These are phyloP conservation scores for Cryptococcus depauperatus DNA, from an alignment of 1,284 basidiomycete species.

Conservation along the genomic window DNA sequence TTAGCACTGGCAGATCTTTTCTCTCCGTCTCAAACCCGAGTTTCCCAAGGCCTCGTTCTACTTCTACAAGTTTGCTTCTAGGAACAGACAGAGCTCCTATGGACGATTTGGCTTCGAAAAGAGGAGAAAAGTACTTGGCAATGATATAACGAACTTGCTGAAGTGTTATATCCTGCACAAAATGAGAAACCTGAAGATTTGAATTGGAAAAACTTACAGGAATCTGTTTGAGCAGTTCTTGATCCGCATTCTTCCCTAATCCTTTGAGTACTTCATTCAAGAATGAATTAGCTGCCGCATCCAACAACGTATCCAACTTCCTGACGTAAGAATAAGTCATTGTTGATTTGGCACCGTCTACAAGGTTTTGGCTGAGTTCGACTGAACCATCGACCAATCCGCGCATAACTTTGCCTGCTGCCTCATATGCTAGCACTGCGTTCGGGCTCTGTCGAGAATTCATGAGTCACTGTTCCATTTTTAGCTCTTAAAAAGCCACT, in stretches of 20 bases:
- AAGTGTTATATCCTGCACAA: too few relatives aligned
- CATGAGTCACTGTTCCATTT: not conserved
- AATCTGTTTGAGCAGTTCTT: slow-evolving; percentile 67
- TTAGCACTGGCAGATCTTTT: slow-evolving; percentile 47
- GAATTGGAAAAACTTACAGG: slow-evolving; percentile 27
- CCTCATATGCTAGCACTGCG: slow-evolving; percentile 70
- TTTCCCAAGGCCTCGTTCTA: slow-evolving; percentile 56
- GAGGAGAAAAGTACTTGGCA: slow-evolving; percentile 68
- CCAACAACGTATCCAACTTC: slow-evolving; percentile 70
- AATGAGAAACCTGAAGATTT: too few relatives aligned
- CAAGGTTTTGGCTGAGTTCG: slow-evolving; percentile 66
- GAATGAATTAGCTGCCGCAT: slow-evolving; percentile 73
- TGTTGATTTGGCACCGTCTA: slow-evolving; percentile 87
- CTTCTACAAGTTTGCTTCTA: slow-evolving; percentile 68
- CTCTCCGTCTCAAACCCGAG: slow-evolving; percentile 73
- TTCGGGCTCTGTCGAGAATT: slow-evolving; percentile 65
- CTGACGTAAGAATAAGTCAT: slow-evolving; percentile 78
- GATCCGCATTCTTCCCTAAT: slow-evolving; percentile 62
- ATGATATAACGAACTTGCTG: slow-evolving; percentile 65
- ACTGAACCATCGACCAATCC: slow-evolving; percentile 69
- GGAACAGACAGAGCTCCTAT: slow-evolving; percentile 76
- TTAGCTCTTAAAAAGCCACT: too few relatives aligned
- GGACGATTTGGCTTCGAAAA: slow-evolving; percentile 72
- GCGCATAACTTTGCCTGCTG: slow-evolving; percentile 66
- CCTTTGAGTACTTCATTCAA: slow-evolving; percentile 78